A percentile compares a stretch with the other conserved stretches of the same genome.
These are phyloP conservation scores for Aspergillus udagawae DNA, from an alignment of 2,329 filamentous ascomycete species.

Conservation along the genomic window DNA sequence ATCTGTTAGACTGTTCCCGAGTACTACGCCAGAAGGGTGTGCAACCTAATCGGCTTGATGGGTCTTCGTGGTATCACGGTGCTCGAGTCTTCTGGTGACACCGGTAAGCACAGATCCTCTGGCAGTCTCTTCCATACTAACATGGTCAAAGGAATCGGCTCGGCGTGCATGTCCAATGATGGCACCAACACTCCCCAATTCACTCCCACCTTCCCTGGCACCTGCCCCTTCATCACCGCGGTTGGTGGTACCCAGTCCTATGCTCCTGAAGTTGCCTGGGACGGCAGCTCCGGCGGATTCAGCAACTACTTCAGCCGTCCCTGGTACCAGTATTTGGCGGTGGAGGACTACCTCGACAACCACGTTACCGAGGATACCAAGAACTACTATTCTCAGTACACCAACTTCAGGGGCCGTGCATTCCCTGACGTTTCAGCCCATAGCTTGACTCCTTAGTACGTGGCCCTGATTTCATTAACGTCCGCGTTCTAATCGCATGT, in stretches of 20 bases:
- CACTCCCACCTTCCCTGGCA: conserved; percentile 60
- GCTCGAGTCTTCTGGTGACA: conserved; percentile 60
- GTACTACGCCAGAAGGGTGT: conserved; percentile 59
- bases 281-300: conserved; percentile 47
- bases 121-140: background rate
- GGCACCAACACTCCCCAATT: conserved; percentile 54
- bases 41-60: conserved; percentile 61
- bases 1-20: conserved; percentile 52
- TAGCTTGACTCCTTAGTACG: conserved; percentile 46
- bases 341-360: conserved; percentile 43
- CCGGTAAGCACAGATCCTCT: conserved; percentile 13
- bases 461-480: conserved; percentile 31
- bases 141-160: conserved; percentile 48
- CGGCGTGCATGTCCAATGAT: conserved; percentile 56
- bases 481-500: background rate
- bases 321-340: conserved; percentile 44
- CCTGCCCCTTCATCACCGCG: conserved; percentile 65
- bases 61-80: conserved; percentile 64
- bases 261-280: conserved; percentile 47
- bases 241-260: conserved; percentile 58
- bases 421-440: conserved; percentile 59
- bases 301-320: conserved; percentile 49
- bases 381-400: conserved; percentile 43
- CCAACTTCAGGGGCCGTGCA: conserved; percentile 47
- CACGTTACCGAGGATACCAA: conserved; percentile 35